A percentile compares a stretch with the other conserved stretches of the same genome.
Evolutionary conservation across 352 stramenopile species (phyloP).

Genomic region (Globisporangium middletonii): DNA sequence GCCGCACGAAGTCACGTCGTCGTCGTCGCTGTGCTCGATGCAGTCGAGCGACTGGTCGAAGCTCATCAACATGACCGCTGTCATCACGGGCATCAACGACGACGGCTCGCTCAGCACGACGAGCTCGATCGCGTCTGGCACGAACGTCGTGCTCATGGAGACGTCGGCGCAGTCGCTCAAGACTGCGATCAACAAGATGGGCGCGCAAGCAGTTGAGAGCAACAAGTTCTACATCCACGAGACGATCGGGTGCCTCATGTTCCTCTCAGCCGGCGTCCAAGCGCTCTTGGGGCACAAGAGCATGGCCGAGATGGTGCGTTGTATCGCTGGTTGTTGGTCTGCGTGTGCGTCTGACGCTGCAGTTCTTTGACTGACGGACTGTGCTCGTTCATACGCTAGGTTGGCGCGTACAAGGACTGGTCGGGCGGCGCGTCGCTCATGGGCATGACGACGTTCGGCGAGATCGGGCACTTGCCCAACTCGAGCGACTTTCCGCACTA

Average conservation of each 20-base stretch:
- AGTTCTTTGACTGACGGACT: not conserved
- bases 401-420: constrained; percentile 84
- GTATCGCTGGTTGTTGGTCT: no score
- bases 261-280: constrained; percentile 79
- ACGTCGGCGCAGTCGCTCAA: constrained; percentile 76
- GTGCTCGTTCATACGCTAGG: constrained; percentile 17
- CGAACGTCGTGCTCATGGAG: constrained; percentile 85
- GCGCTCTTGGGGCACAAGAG: constrained; percentile 81
- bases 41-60: constrained; percentile 77
- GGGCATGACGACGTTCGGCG: constrained; percentile 85
- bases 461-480: constrained; percentile 80
- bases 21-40: constrained; percentile 66
- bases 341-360: not conserved
- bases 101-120: constrained; percentile 79
- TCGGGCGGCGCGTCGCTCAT: constrained; percentile 75
- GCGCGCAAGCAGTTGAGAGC: constrained; percentile 55
- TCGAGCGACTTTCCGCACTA: constrained; percentile 82
- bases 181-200: constrained; percentile 86
- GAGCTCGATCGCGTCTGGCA: constrained; percentile 66
- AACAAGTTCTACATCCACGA: constrained; percentile 82
- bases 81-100: constrained; percentile 83
- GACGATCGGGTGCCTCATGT: constrained; percentile 82
- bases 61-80: constrained; percentile 81
- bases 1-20: constrained; percentile 39
- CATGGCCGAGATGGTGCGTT: constrained; percentile 80